These are phyloP conservation scores for Candida montana DNA, from an alignment of 805 yeast species.

Conservation along the genomic window DNA sequence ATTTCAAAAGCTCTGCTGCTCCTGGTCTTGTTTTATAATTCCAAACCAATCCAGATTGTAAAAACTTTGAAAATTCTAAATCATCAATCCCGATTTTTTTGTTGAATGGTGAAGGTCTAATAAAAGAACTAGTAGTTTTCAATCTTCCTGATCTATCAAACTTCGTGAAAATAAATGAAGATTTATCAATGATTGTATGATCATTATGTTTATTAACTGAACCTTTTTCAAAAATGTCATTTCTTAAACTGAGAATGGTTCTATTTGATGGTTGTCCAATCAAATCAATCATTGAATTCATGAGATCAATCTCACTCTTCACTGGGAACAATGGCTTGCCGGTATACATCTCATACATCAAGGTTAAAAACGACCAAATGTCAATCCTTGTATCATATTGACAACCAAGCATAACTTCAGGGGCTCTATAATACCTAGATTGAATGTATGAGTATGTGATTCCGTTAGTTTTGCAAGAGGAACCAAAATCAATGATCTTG, in stretches of 20 bases:
- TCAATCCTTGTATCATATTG: constrained; percentile 76
- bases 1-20: constrained; percentile 39
- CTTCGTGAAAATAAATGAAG: constrained; percentile 33
- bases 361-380: constrained; percentile 89
- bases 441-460: constrained; percentile 81
- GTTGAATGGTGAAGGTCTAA: constrained; percentile 11
- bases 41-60: constrained; percentile 30
- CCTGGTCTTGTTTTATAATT: constrained; percentile 52
- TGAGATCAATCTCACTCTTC: constrained; percentile 73
- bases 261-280: constrained; percentile 73
- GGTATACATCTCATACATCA: constrained; percentile 81
- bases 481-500: constrained; percentile 79
- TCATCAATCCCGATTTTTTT: constrained; percentile 12
- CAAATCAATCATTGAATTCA: constrained; percentile 64
- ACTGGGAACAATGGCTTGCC: constrained; percentile 87
- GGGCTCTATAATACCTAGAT: constrained; percentile 75
- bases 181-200: constrained; percentile 17
- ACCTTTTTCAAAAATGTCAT: constrained; percentile 32
- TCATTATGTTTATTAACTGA: constrained; percentile 25
- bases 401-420: constrained; percentile 68
- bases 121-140: constrained; percentile 10
- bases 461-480: constrained; percentile 54
- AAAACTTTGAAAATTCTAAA: constrained; percentile 22
- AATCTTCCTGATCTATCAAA: constrained; percentile 27
- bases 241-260: constrained; percentile 35